Conservation (phyloP, 768 basidiomycete species). For the Psilocybe sp. region DNA sequence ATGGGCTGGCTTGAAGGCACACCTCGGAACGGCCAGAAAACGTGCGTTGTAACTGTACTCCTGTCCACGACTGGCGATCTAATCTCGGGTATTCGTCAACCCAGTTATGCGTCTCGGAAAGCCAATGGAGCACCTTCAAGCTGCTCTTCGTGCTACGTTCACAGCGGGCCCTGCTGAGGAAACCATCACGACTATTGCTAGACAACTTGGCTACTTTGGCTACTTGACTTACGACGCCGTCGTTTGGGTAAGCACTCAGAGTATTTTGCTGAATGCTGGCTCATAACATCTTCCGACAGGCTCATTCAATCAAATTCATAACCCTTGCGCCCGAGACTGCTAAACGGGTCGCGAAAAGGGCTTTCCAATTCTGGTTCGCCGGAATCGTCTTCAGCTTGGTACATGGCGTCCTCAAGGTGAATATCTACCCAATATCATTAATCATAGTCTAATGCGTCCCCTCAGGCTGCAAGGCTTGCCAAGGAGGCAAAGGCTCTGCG, state of each 20-base stretch:
- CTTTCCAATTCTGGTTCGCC: conserved; percentile 85
- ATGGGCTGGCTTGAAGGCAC: conserved; percentile 83
- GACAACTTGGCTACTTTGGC: conserved; percentile 87
- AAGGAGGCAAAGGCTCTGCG: conserved; percentile 57
- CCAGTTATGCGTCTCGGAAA: conserved; percentile 91
- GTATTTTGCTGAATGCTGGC: background rate
- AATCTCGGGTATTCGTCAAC: background rate
- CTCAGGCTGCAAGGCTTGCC: conserved; percentile 57
- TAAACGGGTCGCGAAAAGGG: conserved; percentile 55
- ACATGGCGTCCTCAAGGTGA: conserved; percentile 67
- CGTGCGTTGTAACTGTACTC: conserved; percentile 41
- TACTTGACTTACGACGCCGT: conserved; percentile 83
- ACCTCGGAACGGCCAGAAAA: conserved; percentile 84
- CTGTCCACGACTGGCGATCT: background rate
- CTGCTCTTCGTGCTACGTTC: conserved; percentile 72
- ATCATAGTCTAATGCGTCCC: background rate
- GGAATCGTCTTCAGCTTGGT: conserved; percentile 81
- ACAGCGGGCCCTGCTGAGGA: conserved; percentile 57
- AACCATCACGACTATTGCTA: conserved; percentile 72
- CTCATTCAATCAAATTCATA: conserved; percentile 65
- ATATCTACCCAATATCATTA: background rate
- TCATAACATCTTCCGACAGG: conserved; percentile 33
- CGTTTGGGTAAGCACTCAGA: conserved; percentile 65
- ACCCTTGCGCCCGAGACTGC: conserved; percentile 58
- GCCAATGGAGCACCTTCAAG: conserved; percentile 90